Evolutionary conservation across 345 rosid genomes (phyloP).

Genomic region (Eutrema yunnanense): DNA sequence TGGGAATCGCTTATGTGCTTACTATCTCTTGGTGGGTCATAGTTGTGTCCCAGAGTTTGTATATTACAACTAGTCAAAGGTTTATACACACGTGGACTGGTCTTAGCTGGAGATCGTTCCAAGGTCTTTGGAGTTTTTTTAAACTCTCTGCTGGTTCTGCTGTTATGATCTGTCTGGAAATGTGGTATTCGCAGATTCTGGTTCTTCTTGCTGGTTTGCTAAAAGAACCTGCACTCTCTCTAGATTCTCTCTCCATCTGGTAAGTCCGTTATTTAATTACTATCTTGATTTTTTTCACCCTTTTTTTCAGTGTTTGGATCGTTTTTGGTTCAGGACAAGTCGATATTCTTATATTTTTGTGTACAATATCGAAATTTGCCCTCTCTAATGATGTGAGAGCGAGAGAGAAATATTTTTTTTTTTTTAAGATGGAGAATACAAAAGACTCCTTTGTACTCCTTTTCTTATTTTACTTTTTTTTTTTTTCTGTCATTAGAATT

Average conservation of each 20-base stretch:
- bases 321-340: no score
- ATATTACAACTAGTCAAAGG: conserved; percentile 35
- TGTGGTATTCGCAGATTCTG: conserved; percentile 72
- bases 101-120: conserved; percentile 44
- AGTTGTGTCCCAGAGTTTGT: conserved; percentile 50
- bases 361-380: no score
- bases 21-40: conserved; percentile 86
- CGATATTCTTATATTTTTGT: no score
- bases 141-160: conserved; percentile 70
- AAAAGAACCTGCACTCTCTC: conserved; percentile 49
- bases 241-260: conserved; percentile 78
- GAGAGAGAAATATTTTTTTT: no score
- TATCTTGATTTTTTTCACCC: background rate
- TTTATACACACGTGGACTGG: conserved; percentile 70
- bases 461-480: no score
- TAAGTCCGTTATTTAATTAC: conserved; percentile 3
- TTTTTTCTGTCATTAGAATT: no score
- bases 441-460: no score
- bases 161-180: conserved; percentile 80
- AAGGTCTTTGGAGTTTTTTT: conserved; percentile 59
- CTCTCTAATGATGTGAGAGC: no score
- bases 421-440: no score
- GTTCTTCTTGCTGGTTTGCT: conserved; percentile 77
- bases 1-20: conserved; percentile 58
- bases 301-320: no score